Evolutionary conservation across 805 yeast species (phyloP), one percentile per base, ranked within the genome.

Genomic region (Ogataea pilisensis): DNA sequence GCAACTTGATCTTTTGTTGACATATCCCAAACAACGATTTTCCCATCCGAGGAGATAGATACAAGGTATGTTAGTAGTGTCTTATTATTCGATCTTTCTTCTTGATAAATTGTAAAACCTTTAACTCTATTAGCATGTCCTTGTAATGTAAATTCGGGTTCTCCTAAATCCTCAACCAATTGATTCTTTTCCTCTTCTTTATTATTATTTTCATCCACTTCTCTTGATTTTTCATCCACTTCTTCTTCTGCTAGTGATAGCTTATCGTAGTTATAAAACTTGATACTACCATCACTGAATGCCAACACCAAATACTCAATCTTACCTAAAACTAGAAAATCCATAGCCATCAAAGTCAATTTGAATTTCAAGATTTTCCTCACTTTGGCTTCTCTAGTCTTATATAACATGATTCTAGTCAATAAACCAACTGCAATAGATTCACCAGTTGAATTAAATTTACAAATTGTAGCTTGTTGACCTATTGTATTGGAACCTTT

Each of bases 11-110:
- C 95, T 53, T 74, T 72, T 2, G 67, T 54, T 1, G 65, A 58
- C 57, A 82, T 65, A 58, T 90, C 84, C 96, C 97, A 91, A 3
- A 91, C 85, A 7, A 93, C 95, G 38, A 91, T 82, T 54, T 78
- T 85, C 20, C 98, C 98, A 62, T 91, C 98, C 0, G 97, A 86
- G 0, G 96, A 86, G 11, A 89, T 86, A 2, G 95, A 83, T 0
- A 86, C 74, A 55, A 93, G 62, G 55, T 73, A 84, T 12, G 55
- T 49, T 9, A 45, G 37, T 9, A 45, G 37, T 1, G 37, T 13
- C 16, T 66, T 70, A 12, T 72, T 68, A 28, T 68, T 64, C 20
- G 55, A 35, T 5, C 37, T 32, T 29, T 39, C 45, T 43, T 61
- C 63, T 43, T 54, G 54, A 53, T 72, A 74, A 35, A 80, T 68